Percentiles rank a stretch among this genome's conserved stretches.
phyloP scores from a whole-genome alignment of 2,329 filamentous ascomycete genomes.

The Cladophialophora psammophila region DNA sequence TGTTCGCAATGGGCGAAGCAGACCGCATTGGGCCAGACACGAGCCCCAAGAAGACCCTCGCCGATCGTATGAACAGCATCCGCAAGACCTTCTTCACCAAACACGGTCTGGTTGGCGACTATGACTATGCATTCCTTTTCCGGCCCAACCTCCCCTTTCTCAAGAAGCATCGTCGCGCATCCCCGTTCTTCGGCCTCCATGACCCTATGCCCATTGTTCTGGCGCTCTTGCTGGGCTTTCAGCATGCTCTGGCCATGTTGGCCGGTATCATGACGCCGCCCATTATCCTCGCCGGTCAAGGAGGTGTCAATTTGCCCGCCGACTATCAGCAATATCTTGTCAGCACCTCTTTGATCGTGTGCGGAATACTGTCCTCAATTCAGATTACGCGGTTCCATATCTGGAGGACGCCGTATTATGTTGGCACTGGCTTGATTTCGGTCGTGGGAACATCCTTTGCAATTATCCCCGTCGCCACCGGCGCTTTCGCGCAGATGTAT shows the following conservation, averaged over 20 bases:
- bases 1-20: slow-evolving; percentile 38
- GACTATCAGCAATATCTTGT: slow-evolving; percentile 70
- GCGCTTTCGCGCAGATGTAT: slow-evolving; percentile 70
- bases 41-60: slow-evolving; percentile 47
- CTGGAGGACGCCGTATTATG: slow-evolving; percentile 66
- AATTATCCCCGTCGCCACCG: slow-evolving; percentile 69
- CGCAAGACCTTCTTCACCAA: slow-evolving; percentile 52
- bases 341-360: slow-evolving; percentile 72
- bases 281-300: slow-evolving; percentile 65
- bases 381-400: slow-evolving; percentile 73
- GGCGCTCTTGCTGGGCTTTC: slow-evolving; percentile 71
- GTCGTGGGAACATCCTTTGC: slow-evolving; percentile 74
- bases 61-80: slow-evolving; percentile 44
- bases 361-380: slow-evolving; percentile 68
- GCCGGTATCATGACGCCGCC: slow-evolving; percentile 69
- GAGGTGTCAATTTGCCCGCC: slow-evolving; percentile 64
- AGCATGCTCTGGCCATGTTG: slow-evolving; percentile 73
- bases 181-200: slow-evolving; percentile 74
- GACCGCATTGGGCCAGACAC: slow-evolving; percentile 54
- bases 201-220: slow-evolving; percentile 73
- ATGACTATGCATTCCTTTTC: slow-evolving; percentile 92
- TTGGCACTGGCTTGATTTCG: slow-evolving; percentile 71
- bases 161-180: slow-evolving; percentile 64
- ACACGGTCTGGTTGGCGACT: slow-evolving; percentile 80
- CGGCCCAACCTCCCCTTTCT: slow-evolving; percentile 82